Conservation (phyloP, 805 yeast genomes). For the Candida peoriensis region DNA sequence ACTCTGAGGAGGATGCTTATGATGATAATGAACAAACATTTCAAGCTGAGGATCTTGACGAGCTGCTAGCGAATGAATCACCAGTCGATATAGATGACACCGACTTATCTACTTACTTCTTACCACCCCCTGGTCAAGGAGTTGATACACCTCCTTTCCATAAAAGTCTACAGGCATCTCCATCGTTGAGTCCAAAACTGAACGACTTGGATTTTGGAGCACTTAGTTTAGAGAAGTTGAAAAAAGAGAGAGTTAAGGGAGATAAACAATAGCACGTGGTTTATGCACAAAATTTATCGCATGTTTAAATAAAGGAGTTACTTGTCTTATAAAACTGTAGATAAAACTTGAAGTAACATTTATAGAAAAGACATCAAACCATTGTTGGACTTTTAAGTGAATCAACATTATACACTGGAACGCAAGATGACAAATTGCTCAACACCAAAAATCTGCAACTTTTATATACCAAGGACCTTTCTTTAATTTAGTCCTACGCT, state of each 20-base stretch:
- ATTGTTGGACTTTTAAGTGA: background rate
- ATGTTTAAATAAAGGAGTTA: too few relatives aligned
- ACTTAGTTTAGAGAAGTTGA: background rate
- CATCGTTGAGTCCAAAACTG: constrained; percentile 14
- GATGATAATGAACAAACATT: too few relatives aligned
- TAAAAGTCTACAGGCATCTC: constrained; percentile 11
- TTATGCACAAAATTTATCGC: too few relatives aligned
- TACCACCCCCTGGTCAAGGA: constrained; percentile 24
- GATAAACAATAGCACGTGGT: background rate
- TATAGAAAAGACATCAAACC: background rate
- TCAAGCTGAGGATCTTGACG: constrained; percentile 16
- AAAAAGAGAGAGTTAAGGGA: background rate
- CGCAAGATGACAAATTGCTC: too few relatives aligned
- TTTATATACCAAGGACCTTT: constrained; percentile 15
- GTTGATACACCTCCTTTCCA: constrained; percentile 20
- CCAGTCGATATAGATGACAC: constrained; percentile 25
- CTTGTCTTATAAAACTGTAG: too few relatives aligned
- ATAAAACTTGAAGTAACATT: background rate
- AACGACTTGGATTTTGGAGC: background rate
- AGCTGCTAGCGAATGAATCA: constrained; percentile 18
- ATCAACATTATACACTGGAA: too few relatives aligned
- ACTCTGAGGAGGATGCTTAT: constrained; percentile 18
- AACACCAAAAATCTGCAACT: constrained; percentile 26
- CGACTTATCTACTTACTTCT: constrained; percentile 20
- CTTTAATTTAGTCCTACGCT: constrained; percentile 25